phyloP scores from a whole-genome alignment of 108 stramenopile genomes.

The Nitzschia sp. region DNA sequence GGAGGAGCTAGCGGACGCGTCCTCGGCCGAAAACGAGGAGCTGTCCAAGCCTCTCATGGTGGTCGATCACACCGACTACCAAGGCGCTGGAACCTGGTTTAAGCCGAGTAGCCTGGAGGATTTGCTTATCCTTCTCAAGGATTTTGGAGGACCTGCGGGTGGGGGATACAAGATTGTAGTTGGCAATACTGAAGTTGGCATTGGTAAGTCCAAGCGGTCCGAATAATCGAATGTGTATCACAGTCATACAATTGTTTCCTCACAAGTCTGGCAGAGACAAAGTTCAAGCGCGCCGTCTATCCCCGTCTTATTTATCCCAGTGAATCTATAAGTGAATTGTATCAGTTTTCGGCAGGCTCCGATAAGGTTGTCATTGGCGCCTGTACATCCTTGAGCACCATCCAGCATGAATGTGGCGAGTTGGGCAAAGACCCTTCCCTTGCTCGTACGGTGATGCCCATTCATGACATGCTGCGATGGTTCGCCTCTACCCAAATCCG shows the following conservation, averaged over 20 bases:
- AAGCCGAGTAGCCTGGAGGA: constrained; percentile 78
- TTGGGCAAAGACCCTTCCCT: constrained; percentile 20
- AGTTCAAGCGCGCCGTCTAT: constrained; percentile 81
- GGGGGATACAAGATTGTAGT: constrained; percentile 87
- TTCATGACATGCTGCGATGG: constrained; percentile 94
- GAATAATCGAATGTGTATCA: background rate
- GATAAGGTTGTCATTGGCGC: constrained; percentile 59
- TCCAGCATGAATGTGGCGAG: constrained; percentile 63
- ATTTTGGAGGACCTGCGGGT: constrained; percentile 42
- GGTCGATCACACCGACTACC: constrained; percentile 58
- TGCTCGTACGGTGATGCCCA: constrained; percentile 64
- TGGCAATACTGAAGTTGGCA: constrained; percentile 95
- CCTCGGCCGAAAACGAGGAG: constrained; percentile 21
- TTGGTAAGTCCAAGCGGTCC: constrained; percentile 50
- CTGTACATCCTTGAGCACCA: constrained; percentile 65
- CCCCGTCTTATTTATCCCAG: constrained; percentile 71
- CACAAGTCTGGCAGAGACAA: constrained; percentile 59
- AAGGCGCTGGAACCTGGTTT: constrained; percentile 87
- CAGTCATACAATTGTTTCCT: too few relatives aligned
- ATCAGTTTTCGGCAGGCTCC: constrained; percentile 39
- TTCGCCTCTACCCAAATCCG: constrained; percentile 96
- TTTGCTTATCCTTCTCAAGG: constrained; percentile 75
- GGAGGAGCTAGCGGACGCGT: constrained; percentile 41
- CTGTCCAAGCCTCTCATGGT: constrained; percentile 69
- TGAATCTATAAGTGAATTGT: constrained; percentile 54